Evolutionary conservation across 257 asterid species (phyloP).

Genomic region (Solanum etuberosum): DNA sequence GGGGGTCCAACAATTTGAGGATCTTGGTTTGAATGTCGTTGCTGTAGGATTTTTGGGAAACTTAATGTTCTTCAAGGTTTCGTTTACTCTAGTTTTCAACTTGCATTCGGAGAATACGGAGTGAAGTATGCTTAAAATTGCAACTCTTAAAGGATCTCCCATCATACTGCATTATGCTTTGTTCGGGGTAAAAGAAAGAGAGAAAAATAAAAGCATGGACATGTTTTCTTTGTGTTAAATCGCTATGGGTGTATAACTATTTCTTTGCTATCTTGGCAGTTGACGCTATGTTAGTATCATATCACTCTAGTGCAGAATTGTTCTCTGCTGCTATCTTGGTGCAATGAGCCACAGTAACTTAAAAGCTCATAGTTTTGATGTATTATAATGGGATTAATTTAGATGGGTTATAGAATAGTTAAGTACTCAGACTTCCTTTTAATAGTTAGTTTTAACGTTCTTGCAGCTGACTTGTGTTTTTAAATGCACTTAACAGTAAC

Average conservation of each 20-base stretch:
- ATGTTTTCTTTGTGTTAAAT: not conserved
- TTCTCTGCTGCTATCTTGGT: not conserved
- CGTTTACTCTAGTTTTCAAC: not conserved
- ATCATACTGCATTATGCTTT: not conserved
- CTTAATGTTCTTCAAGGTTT: not conserved
- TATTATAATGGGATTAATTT: not conserved
- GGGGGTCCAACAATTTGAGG: not conserved
- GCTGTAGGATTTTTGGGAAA: not conserved
- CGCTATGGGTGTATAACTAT: not conserved
- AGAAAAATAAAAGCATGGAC: not conserved
- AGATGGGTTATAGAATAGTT: not conserved
- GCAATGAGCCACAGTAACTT: not conserved
- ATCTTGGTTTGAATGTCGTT: not conserved
- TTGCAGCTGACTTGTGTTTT: not conserved
- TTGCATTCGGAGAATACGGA: not conserved
- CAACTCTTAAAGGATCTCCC: not conserved
- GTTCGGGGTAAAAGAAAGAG: not conserved
- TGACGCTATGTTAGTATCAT: not conserved
- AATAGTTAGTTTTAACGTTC: not conserved
- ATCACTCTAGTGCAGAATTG: not conserved
- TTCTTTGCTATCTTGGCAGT: not conserved
- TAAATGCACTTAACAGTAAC: not conserved
- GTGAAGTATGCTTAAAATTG: not conserved
- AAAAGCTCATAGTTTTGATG: not conserved
- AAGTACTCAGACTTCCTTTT: not conserved